Percentiles rank a stretch among this genome's conserved stretches.
Conservation (phyloP, 371 early-diverging fungal species). For the Mortierella sp. region DNA sequence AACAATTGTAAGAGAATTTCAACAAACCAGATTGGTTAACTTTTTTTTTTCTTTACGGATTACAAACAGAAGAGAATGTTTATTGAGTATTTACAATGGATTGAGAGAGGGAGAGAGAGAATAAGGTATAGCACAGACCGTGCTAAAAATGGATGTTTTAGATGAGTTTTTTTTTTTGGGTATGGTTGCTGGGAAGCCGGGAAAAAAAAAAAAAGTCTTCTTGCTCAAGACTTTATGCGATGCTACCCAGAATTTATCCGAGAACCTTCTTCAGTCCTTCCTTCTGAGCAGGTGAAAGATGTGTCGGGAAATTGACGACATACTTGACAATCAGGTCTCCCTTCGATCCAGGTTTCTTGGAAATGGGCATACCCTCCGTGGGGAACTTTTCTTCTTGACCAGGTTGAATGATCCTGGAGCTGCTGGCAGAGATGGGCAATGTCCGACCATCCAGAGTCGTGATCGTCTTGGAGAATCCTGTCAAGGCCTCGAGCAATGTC, state of each 20-base stretch:
- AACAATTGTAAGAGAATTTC: too few species aligned
- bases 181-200: not conserved
- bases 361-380: constrained; percentile 95
- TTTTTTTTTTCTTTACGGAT: too few species aligned
- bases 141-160: too few species aligned
- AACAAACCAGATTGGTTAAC: too few species aligned
- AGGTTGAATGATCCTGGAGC: constrained; percentile 71
- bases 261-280: constrained; percentile 63
- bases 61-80: too few species aligned
- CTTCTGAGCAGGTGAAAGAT: constrained; percentile 80
- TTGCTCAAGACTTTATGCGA: too few species aligned
- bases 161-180: too few species aligned
- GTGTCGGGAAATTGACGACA: constrained; percentile 83
- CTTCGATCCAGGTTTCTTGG: constrained; percentile 81
- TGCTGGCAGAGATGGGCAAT: constrained; percentile 71
- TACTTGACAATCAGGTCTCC: constrained; percentile 88
- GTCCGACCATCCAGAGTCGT: constrained; percentile 83
- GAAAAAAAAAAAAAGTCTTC: not conserved
- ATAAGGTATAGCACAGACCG: too few species aligned
- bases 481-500: constrained; percentile 82
- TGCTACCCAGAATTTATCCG: constrained; percentile 29
- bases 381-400: constrained; percentile 78
- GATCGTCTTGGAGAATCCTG: constrained; percentile 82
- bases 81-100: too few species aligned
- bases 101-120: too few species aligned